Base-by-base conservation (phyloP, 2,329 filamentous ascomycete species). In the Colletotrichum theobromicola region DNA sequence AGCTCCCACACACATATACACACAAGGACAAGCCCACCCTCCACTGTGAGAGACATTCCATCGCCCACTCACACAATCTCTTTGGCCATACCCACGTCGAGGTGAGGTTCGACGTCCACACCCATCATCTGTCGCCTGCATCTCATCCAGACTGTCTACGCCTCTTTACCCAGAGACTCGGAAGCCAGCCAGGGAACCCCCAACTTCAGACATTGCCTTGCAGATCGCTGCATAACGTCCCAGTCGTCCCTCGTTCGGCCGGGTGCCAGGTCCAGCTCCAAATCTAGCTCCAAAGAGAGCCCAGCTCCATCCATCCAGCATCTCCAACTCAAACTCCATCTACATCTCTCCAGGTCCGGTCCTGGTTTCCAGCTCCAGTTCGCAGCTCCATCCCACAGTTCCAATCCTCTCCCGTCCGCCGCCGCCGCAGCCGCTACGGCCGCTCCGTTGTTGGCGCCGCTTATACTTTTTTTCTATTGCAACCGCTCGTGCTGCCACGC, bases 201-300 rank as follows among this genome's bases (percentile, higher is more conserved):
- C 68, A 71, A 62, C 61, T 71, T 55, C 32, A 70, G n/a, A 67
- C 55, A 58, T 26, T 67, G 42, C 57, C 63, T 58, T 74, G 72
- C 68, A 74, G 68, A 74, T 74, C 72, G 68, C 68, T 74, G 68
- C 72, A 74, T 67, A 74, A 67, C 62, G 72, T 74, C 53, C 62
- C 72, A 71, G 72, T 63, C 62, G 72, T 74, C 53, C 62, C 72
- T 74, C 67, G 61, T 66, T 71, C 62, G 72, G 55, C 68, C 68
- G 68, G 55, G 37, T 65, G 55, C 53, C 61, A 70, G 65, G 24
- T 64, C 60, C 42, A 21, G 42, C 42, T 46, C 37, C 37, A 46
- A 46, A 46, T 46, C 28, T 42, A 57, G 21, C 53, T 57, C 55
- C 55, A 58, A 58, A 28, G 28, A 58, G 26, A 28, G 28, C 24